phyloP scores from a whole-genome alignment of 306 rosid species.

The Fagus sylvatica region DNA sequence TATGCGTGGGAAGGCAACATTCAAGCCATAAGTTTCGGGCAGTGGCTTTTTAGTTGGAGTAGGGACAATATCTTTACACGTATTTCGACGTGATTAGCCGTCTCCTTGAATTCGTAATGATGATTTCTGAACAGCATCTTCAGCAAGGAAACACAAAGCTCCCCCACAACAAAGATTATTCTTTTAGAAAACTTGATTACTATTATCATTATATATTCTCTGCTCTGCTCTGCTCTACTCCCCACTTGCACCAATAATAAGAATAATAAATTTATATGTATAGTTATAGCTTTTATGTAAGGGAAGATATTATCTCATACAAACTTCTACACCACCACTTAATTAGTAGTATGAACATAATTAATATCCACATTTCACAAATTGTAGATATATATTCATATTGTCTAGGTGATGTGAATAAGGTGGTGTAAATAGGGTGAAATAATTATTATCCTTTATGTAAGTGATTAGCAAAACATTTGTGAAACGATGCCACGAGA shows the following conservation, averaged over 20 bases:
- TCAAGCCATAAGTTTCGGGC: constrained; percentile 57
- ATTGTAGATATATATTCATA: no score
- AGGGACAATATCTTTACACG: constrained; percentile 61
- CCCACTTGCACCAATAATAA: constrained; percentile 16
- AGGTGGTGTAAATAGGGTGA: no score
- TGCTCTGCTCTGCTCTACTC: constrained; percentile 24
- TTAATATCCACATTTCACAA: no score
- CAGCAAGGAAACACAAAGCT: constrained; percentile 30
- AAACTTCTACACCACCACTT: neutral
- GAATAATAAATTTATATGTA: neutral
- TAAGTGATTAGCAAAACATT: no score
- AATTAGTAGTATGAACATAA: no score
- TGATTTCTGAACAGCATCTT: constrained; percentile 42
- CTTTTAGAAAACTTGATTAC: constrained; percentile 45
- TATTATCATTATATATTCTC: constrained; percentile 31
- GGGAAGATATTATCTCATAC: neutral
- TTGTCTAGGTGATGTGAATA: no score
- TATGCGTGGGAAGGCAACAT: constrained; percentile 40
- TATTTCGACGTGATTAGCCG: constrained; percentile 53
- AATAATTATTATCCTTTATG: no score
- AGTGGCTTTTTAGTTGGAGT: constrained; percentile 45
- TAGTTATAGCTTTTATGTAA: no score
- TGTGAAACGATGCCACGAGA: no score
- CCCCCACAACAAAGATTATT: constrained; percentile 38
- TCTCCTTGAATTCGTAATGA: constrained; percentile 48